Evolutionary conservation across 2,329 filamentous ascomycete genomes (phyloP), one percentile per base, ranked within the genome.

Genomic region (Nemania sp.): DNA sequence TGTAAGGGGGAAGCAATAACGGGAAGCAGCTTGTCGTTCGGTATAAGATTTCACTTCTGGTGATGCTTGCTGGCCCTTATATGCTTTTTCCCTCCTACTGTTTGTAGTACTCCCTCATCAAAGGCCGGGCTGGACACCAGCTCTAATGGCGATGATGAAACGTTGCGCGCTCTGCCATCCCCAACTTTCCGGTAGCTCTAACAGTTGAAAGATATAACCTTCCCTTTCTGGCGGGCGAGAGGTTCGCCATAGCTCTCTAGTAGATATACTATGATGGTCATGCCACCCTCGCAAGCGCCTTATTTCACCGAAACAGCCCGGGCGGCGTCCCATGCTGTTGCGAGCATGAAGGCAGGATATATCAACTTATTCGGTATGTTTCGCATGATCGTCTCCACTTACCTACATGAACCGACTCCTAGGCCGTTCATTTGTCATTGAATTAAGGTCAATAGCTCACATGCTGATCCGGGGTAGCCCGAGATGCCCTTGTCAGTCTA

Each of bases 381-480:
- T 21, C 17, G 42, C 21, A 20, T 50, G 52, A 57, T 57, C 45
- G 37, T 62, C 43, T 17, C 55, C 54, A 20, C 51, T 40, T 18
- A 58, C n/a, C n/a, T 54, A 54, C 54, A 62, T 54, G 51, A 54
- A 61, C 54, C n/a, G 48, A 12, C n/a, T n/a, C n/a, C 13, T 32
- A 15, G n/a, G 5, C 29, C 48, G 21, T 59, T 48, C 42, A 59
- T 64, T 57, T 60, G 53, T 52, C 20, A 60, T 56, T 21, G 42
- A 20, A 40, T 35, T 39, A 45, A 25, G 37, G 47, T 43, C 3
- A 29, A 7, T 63, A 59, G 56, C 42, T 13, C 32, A 52, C 15
- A 46, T 15, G 63, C 25, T 60, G 60, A 65, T 65, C 63, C 63
- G 63, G 63, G 63, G 50, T 54, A 60, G 39, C 34, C 63, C 63